Evolutionary conservation across 2,329 filamentous ascomycete genomes (phyloP), one percentile per base, ranked within the genome.

Genomic region (Nemania abortiva): DNA sequence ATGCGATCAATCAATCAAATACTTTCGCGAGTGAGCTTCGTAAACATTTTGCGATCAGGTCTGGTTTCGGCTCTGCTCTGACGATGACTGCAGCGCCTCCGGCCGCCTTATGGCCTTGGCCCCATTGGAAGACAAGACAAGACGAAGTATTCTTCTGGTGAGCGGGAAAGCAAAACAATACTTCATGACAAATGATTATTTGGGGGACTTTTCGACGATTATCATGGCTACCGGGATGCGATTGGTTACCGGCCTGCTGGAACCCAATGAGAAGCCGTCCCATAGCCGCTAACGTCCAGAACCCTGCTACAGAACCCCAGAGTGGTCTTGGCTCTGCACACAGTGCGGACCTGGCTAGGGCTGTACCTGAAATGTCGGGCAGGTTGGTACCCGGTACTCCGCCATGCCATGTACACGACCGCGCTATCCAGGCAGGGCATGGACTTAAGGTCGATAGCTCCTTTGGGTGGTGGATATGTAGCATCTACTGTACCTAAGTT

Each of bases 211-310:
- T 27, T 22, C 49, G 7, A n/a, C 11, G 11, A 18, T 18, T 42
- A 42, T 52, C 47, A 56, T 15, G n/a, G 24, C 18, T 27, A 10
- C 15, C 18, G 42, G 20, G 9, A 45, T 52, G 1, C 74, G 31
- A 76, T 76, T 77, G 75, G 75, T 75, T 76, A 75, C 75, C 75
- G 68, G 68, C 71, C 37, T 57, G 53, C 22, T 49, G 75, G 75
- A 67, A 75, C 70, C 60, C 70, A 71, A 72, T 68, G 20, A 68
- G 34, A 45, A 3, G 1, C 18, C 3, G 15, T 15, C 6, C 7
- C n/a, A 18, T 71, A 63, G 69, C 60, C 69, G 69, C 69, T 68
- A 70, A 34, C 31, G 7, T 55, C 53, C 27, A 37, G 20, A 58
- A 9, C 49, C 67, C 56, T 63, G 62, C 22, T 39, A 45, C 34